Evolutionary conservation across 1,139 yeast species (phyloP), one percentile per base, ranked within the genome.

Genomic region (Lodderomyces oxycetoniae): DNA sequence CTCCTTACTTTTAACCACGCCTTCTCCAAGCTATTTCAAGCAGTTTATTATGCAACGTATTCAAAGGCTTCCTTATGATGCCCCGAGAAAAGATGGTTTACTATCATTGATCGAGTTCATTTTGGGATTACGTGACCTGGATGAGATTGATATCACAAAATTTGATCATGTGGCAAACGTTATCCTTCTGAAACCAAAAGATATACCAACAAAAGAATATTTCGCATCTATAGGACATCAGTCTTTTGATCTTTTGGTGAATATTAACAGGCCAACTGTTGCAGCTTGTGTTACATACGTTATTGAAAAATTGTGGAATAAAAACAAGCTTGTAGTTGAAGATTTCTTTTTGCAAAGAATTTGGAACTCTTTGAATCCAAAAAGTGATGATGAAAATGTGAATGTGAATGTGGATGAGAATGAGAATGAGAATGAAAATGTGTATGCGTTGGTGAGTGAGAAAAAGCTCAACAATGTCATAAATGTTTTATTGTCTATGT

Each of bases 91-190:
- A 1, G 80, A 84, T 49, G 96, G 96, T 0, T 71, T 89, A 1
- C 58, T 73, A 23, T 67, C 87, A 1, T 57, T 89, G 33, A 68
- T 88, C 23, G 97, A 91, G 55, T 79, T 83, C 44, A 69, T 84
- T 0, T 65, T 86, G 11, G 95, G 95, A 0, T 61, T 84, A 25
- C 62, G 95, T 41, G 94, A 86, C 29, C 70, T 71, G 37, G 93
- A 82, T 35, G 79, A 79, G 19, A 61, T 87, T 5, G 77, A 79
- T 40, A 55, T 78, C 15, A 78, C 76, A 26, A 82, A 78, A 45
- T 66, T 86, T 34, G 78, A 78, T 17, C 73, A 79, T 40, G 82
- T 85, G 1, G 74, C 84, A 13, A 71, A 67, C 32, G 69, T 85
- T 2, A 55, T 86, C 9, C 55, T 82, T 28, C 60, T 77, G 26